Evolutionary conservation across 2,329 filamentous ascomycete species (phyloP).

Genomic region (Fusarium sp.): DNA sequence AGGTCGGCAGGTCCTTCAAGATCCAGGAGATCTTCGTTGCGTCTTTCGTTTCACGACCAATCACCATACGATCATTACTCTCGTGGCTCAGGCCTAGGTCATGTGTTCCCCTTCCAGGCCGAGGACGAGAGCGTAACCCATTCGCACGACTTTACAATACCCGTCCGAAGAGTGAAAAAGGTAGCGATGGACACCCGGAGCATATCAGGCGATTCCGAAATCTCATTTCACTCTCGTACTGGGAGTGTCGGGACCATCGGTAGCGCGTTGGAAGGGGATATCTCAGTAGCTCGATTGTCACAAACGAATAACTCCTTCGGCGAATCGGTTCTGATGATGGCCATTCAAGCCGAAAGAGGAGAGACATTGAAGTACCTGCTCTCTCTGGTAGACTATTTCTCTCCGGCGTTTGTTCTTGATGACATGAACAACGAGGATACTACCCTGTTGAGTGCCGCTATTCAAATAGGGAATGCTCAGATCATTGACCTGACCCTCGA

Average conservation of each 20-base stretch:
- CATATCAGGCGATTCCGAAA: constrained; percentile 85
- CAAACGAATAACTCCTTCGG: constrained; percentile 78
- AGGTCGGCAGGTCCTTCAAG: constrained; percentile 42
- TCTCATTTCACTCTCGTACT: constrained; percentile 84
- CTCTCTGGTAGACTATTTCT: constrained; percentile 80
- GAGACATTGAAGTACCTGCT: constrained; percentile 84
- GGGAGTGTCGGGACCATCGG: constrained; percentile 80
- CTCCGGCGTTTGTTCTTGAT: constrained; percentile 76
- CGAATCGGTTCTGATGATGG: constrained; percentile 91
- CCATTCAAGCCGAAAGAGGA: constrained; percentile 77
- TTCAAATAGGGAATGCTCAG: constrained; percentile 83
- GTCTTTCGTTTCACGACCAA: constrained; percentile 48
- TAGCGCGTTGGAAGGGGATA: constrained; percentile 84
- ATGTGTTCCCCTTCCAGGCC: constrained; percentile 90
- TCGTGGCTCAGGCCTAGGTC: constrained; percentile 72
- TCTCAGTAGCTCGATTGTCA: constrained; percentile 81
- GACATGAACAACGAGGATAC: constrained; percentile 93
- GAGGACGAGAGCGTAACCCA: constrained; percentile 59
- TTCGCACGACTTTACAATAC: constrained; percentile 46
- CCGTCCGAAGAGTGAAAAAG: constrained; percentile 72
- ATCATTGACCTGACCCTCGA: constrained; percentile 81
- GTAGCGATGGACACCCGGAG: constrained; percentile 93
- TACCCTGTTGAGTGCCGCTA: constrained; percentile 87
- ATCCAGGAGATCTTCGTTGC: constrained; percentile 56
- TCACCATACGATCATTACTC: constrained; percentile 64